Evolutionary conservation across 257 asterid species (phyloP).

Genomic region (Cinchona pubescens): DNA sequence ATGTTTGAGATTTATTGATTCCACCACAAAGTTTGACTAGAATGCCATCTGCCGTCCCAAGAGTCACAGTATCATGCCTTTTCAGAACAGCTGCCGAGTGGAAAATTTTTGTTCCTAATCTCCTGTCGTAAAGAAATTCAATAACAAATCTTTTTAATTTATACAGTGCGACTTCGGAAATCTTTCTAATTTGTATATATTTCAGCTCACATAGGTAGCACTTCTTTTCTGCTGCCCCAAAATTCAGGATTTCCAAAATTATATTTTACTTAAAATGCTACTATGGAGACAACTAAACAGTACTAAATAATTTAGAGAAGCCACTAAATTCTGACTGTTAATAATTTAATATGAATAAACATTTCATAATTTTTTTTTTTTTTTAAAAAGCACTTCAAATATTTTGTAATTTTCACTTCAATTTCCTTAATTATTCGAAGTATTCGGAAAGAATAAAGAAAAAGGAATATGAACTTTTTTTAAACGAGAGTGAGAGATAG

Average conservation of each 20-base stretch:
- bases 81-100: conserved; percentile 50
- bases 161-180: background rate
- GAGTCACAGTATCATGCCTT: conserved; percentile 56
- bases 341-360: too few relatives aligned
- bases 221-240: background rate
- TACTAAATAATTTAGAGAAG: background rate
- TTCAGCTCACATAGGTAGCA: background rate
- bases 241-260: background rate
- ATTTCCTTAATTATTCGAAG: background rate
- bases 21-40: conserved; percentile 46
- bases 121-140: conserved; percentile 32
- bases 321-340: background rate
- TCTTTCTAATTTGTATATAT: background rate
- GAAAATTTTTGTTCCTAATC: conserved; percentile 43
- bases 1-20: conserved; percentile 50
- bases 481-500: background rate
- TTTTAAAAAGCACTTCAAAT: background rate
- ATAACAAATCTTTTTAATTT: conserved; percentile 2
- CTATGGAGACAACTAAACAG: background rate
- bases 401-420: background rate
- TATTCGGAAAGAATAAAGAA: background rate
- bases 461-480: background rate
- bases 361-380: too few relatives aligned
- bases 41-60: conserved; percentile 61
- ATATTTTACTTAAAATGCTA: background rate